Percentiles rank a stretch among this genome's conserved stretches.
These are phyloP conservation scores for Gossypium trilobum DNA, from an alignment of 441 rosid species.

Conservation along the genomic window DNA sequence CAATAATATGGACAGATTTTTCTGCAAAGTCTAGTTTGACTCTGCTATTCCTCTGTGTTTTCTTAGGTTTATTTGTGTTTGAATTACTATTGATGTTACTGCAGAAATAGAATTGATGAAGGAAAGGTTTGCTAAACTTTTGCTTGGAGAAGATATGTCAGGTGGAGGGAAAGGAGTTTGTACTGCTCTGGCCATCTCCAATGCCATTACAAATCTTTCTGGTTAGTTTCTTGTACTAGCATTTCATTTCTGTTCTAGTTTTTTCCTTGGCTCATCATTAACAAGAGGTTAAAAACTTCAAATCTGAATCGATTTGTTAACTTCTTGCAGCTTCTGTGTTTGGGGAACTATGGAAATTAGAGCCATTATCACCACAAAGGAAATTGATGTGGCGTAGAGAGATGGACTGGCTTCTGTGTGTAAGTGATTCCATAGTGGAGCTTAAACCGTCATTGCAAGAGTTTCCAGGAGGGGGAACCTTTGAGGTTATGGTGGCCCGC, in stretches of 20 bases:
- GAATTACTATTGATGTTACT: background rate
- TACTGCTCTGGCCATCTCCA: constrained; percentile 91
- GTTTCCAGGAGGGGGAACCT: constrained; percentile 79
- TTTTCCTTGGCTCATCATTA: background rate
- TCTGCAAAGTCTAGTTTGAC: background rate
- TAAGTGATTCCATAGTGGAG: constrained; percentile 85
- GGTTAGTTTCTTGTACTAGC: constrained; percentile 28
- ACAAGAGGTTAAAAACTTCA: background rate
- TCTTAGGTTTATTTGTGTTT: background rate
- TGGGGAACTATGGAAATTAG: constrained; percentile 88
- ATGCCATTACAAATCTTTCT: constrained; percentile 92
- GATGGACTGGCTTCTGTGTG: constrained; percentile 83
- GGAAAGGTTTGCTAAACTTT: constrained; percentile 87
- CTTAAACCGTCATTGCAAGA: constrained; percentile 83
- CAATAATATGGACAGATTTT: background rate
- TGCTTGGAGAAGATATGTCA: constrained; percentile 94
- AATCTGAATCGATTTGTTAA: background rate
- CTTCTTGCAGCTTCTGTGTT: constrained; percentile 69
- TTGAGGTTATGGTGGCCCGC: constrained; percentile 77
- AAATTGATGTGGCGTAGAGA: constrained; percentile 85
- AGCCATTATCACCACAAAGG: constrained; percentile 64
- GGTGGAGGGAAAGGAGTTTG: constrained; percentile 95
- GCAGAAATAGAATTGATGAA: constrained; percentile 87
- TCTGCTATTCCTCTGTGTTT: background rate
- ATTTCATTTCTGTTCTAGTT: background rate